Evolutionary conservation across 345 rosid genomes (phyloP).

Genomic region (Excoecaria cochinchinensis): DNA sequence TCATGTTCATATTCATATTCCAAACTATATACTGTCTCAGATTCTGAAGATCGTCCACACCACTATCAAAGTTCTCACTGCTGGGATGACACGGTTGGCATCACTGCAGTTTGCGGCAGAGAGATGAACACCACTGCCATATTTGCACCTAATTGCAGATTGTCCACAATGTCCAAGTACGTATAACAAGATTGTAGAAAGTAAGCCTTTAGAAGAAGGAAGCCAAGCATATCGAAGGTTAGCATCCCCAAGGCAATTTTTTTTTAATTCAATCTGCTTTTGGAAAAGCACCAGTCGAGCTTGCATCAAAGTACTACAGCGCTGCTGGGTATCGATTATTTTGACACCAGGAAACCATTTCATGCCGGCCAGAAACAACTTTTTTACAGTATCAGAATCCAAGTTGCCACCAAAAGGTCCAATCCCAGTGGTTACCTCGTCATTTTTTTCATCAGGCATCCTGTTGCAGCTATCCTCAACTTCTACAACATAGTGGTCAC

Average conservation of each 20-base stretch:
- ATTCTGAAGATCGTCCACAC: constrained; percentile 68
- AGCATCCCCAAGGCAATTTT: constrained; percentile 66
- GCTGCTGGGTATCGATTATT: constrained; percentile 43
- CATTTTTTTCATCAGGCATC: no score
- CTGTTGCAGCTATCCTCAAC: no score
- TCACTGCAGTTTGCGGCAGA: constrained; percentile 50
- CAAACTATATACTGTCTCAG: constrained; percentile 65
- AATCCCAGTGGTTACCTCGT: no score
- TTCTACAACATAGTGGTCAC: constrained; percentile 25
- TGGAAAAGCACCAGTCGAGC: constrained; percentile 65
- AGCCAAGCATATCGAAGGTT: constrained; percentile 91
- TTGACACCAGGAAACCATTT: constrained; percentile 42
- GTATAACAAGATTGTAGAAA: no score
- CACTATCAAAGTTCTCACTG: constrained; percentile 68
- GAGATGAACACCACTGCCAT: constrained; percentile 82
- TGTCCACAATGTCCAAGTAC: no score
- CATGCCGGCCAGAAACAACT: constrained; percentile 57
- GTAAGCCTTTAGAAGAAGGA: constrained; percentile 62
- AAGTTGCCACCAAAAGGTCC: no score
- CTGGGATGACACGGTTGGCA: constrained; percentile 61
- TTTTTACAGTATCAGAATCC: constrained; percentile 44
- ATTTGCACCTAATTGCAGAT: no score
- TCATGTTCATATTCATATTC: constrained; percentile 86
- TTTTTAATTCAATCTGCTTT: constrained; percentile 68
- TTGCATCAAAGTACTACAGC: constrained; percentile 42